Conservation (phyloP, 1,284 basidiomycete genomes). For the Singerocomus inundabilis region DNA sequence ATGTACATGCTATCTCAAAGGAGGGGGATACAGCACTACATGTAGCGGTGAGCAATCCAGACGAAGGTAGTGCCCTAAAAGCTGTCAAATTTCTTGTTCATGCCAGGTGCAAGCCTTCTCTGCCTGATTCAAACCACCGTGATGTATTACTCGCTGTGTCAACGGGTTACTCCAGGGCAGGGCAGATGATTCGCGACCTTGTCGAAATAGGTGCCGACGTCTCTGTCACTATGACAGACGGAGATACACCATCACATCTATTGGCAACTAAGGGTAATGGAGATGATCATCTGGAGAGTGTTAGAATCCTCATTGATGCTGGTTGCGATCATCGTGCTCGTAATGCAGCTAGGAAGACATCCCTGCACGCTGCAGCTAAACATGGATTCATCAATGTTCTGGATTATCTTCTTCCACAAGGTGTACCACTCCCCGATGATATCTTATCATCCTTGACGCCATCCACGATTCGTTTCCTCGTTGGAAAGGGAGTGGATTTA, state of each 20-base stretch:
- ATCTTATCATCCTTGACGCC: not conserved
- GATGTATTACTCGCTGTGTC: too few species aligned
- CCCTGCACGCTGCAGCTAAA: not conserved
- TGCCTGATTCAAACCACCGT: too few species aligned
- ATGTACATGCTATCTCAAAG: too few species aligned
- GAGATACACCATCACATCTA: slow-evolving; percentile 1
- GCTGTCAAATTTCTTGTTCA: too few species aligned
- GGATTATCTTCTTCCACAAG: not conserved
- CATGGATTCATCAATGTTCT: not conserved
- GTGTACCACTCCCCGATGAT: not conserved
- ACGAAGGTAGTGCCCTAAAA: too few species aligned
- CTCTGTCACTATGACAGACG: not conserved
- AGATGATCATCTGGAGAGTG: not conserved
- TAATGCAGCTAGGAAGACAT: not conserved
- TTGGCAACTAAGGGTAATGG: fast-evolving
- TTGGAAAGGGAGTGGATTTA: not conserved
- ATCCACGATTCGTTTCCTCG: not conserved
- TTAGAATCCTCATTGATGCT: too few species aligned
- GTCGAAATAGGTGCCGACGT: not conserved
- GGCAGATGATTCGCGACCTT: not conserved
- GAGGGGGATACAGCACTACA: too few species aligned
- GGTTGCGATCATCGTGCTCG: not conserved
- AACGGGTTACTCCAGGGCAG: too few species aligned
- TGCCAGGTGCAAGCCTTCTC: too few species aligned
- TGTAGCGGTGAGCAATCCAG: too few species aligned